Conservation (phyloP, 495 filamentous ascomycete species). For the Penicillium soppii region DNA sequence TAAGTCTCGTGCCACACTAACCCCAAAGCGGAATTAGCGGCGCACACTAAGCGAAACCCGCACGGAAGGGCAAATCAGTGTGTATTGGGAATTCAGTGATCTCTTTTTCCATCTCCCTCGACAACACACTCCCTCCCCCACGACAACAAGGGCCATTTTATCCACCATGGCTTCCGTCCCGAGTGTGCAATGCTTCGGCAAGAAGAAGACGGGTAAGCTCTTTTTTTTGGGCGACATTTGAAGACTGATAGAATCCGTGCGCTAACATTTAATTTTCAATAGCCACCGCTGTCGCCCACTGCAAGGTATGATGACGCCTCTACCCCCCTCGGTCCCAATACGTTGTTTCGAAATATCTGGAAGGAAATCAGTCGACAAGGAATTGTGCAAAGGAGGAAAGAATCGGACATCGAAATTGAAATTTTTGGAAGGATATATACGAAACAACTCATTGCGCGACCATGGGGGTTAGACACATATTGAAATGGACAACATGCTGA, state of each 20-base stretch:
- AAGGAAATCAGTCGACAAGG: slow-evolving; percentile 3
- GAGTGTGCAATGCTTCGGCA: slow-evolving; percentile 94
- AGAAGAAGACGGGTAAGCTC: slow-evolving; percentile 76
- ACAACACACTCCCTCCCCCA: slow-evolving; percentile 45
- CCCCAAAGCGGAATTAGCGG: slow-evolving; percentile 20
- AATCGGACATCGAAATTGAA: slow-evolving; percentile 2
- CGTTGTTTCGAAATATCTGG: slow-evolving; percentile 19
- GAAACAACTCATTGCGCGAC: slow-evolving; percentile 14
- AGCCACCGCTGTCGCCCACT: slow-evolving; percentile 88
- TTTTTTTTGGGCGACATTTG: slow-evolving; percentile 2
- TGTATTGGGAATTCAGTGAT: slow-evolving; percentile 30
- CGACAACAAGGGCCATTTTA: slow-evolving; percentile 48
- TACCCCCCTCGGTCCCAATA: slow-evolving; percentile 14
- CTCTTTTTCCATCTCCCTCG: slow-evolving; percentile 33
- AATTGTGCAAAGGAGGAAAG: slow-evolving; percentile 3
- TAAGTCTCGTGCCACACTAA: slow-evolving; percentile 19
- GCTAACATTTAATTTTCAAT: slow-evolving; percentile 38
- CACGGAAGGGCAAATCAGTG: slow-evolving; percentile 40
- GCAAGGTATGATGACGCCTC: slow-evolving; percentile 68
- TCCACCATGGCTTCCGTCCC: slow-evolving; percentile 74
- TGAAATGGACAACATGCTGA: slow-evolving; percentile 31
- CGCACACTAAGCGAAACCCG: slow-evolving; percentile 47
- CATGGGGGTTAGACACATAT: slow-evolving; percentile 10
- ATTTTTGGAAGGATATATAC: slow-evolving; percentile 9
- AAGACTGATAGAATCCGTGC: slow-evolving; percentile 16